Evolutionary conservation across 148 eudicot genomes (phyloP), one percentile per base, ranked within the genome.

Genomic region (Rhododendron williamsianum): DNA sequence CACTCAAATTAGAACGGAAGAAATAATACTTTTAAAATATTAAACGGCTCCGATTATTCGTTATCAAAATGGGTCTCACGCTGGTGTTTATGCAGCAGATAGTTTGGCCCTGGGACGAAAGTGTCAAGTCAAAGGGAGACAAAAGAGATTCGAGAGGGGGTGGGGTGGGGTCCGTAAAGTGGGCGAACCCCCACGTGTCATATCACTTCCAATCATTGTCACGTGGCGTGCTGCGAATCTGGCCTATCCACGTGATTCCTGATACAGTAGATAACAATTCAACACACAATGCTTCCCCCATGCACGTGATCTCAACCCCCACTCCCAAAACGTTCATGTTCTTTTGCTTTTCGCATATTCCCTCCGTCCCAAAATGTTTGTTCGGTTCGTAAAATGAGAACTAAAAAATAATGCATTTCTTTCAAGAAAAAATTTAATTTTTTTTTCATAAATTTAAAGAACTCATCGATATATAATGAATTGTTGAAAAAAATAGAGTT

Each of bases 381-480:
- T 41, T 1, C 0, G 7, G 0, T 5, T 0, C 1, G 1, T 0
- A 41, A 38, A 38, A 38, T 38, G 0, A 38, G 0, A 6, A 5
- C 5, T 41, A 41, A 41, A 41, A 41, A 41, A 41, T 41, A 41
- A 41, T 41, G 0, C 0, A 6, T 41, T 41, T 41, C 0, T 41
- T 41, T 41, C 0, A 38, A 41, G 0, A 41, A 41, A 41, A 5
- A 41, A 41, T 41, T 6, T 33, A 33, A 41, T 5, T 4, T 41
- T 41, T 4, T 38, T 41, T 38, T 38, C 0, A 41, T 41, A 41
- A 41, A 41, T 41, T 41, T 41, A 6, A 41, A 41, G 8, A 41
- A 41, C 8, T 41, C 45, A 0, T 41, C 6, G 6, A 41, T 41
- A 41, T 41, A 1, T 41, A 41, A 0, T 41, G 1, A 41, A 41